These are phyloP conservation scores for Mucor velutinosus DNA, from an alignment of 371 early-diverging fungal species.

Conservation along the genomic window DNA sequence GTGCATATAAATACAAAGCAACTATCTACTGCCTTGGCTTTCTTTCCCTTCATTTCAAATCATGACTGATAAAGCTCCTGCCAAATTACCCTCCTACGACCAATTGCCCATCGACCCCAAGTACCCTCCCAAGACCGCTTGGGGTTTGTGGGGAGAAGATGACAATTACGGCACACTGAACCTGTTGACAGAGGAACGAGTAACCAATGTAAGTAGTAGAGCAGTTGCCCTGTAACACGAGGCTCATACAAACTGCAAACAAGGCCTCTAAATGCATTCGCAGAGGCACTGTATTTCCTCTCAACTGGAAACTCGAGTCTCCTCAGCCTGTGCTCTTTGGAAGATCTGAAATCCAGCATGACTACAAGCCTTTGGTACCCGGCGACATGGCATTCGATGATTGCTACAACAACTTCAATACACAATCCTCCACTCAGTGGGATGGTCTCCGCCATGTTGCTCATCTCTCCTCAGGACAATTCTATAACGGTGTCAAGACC, in stretches of 20 bases:
- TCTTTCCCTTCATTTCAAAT: background rate
- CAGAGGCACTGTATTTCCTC: slow-evolving; percentile 34
- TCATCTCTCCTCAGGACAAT: slow-evolving; percentile 19
- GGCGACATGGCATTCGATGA: slow-evolving; percentile 35
- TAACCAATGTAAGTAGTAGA: slow-evolving; percentile 29
- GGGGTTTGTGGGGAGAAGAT: slow-evolving; percentile 51
- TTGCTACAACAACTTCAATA: slow-evolving; percentile 39
- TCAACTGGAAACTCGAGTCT: slow-evolving; percentile 45
- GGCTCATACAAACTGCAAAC: background rate
- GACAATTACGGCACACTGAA: slow-evolving; percentile 53
- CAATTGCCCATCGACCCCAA: slow-evolving; percentile 24
- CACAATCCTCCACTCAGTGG: slow-evolving; percentile 47
- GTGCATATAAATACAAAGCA: background rate
- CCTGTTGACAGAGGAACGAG: slow-evolving; percentile 34
- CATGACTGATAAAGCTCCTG: background rate
- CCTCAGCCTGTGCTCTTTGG: slow-evolving; percentile 31
- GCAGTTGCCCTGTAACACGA: background rate
- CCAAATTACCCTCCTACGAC: slow-evolving; percentile 23
- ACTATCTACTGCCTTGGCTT: background rate
- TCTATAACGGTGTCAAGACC: slow-evolving; percentile 37
- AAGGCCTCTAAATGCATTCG: slow-evolving; percentile 27
- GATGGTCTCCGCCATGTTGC: slow-evolving; percentile 47
- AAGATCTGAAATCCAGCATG: slow-evolving; percentile 27
- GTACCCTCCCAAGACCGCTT: slow-evolving; percentile 33
- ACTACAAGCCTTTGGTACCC: slow-evolving; percentile 15